A percentile compares a stretch with the other conserved stretches of the same genome.
These are phyloP conservation scores for Heterobasidion occidentale DNA, from an alignment of 1,284 basidiomycete genomes.

Conservation along the genomic window DNA sequence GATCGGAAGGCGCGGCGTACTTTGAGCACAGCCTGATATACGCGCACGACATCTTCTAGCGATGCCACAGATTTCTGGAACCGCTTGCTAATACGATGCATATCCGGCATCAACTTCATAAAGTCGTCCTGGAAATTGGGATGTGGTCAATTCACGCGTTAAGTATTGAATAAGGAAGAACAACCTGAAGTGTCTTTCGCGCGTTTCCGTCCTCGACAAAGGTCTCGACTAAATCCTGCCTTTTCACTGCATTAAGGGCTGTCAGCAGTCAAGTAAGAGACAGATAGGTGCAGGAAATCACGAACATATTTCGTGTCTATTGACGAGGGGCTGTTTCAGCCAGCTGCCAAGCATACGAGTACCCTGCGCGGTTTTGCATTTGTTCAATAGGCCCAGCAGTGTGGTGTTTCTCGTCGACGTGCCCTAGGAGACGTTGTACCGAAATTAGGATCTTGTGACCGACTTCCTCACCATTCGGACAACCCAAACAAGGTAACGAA, in stretches of 20 bases:
- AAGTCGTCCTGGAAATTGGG: slow-evolving; percentile 62
- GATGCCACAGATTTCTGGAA: slow-evolving; percentile 83
- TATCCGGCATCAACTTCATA: slow-evolving; percentile 89
- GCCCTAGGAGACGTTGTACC: slow-evolving; percentile 23
- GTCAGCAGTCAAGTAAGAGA: slow-evolving; percentile 2
- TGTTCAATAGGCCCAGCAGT: slow-evolving; percentile 85
- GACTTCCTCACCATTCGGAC: neutral
- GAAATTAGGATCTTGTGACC: neutral
- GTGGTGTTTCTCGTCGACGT: slow-evolving; percentile 73
- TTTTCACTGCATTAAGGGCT: slow-evolving; percentile 43
- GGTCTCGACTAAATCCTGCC: slow-evolving; percentile 83
- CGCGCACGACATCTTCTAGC: slow-evolving; percentile 92
- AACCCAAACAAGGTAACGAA: neutral
- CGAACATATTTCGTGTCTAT: slow-evolving; percentile 88
- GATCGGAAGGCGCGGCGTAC: slow-evolving; percentile 21
- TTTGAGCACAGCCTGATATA: slow-evolving; percentile 84
- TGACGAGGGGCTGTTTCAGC: slow-evolving; percentile 96
- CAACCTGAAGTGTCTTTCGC: slow-evolving; percentile 67
- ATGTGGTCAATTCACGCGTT: neutral
- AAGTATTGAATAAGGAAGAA: slow-evolving; percentile 8
- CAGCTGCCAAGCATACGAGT: slow-evolving; percentile 87
- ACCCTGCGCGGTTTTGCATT: slow-evolving; percentile 95
- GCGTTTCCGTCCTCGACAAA: slow-evolving; percentile 78
- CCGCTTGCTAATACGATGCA: slow-evolving; percentile 88
- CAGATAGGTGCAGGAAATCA: slow-evolving; percentile 12